phyloP scores from a whole-genome alignment of 257 asterid genomes.

The Gentiana macrophylla region DNA sequence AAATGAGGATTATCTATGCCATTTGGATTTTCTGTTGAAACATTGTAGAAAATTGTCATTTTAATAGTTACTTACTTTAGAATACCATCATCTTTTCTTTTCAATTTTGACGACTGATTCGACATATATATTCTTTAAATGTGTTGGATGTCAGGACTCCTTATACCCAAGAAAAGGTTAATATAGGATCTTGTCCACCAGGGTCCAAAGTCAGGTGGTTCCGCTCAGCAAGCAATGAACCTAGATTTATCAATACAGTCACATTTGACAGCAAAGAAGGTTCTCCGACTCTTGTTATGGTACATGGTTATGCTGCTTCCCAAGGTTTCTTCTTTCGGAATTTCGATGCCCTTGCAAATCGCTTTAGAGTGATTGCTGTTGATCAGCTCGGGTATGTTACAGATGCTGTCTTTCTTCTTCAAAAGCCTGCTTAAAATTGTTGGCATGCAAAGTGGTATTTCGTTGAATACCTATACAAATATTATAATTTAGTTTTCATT shows the following conservation, averaged over 20 bases:
- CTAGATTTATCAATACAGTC: slow-evolving; percentile 81
- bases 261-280: slow-evolving; percentile 79
- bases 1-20: no score
- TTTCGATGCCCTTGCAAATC: slow-evolving; percentile 71
- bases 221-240: slow-evolving; percentile 71
- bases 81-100: background rate
- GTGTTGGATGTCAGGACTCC: slow-evolving; percentile 53
- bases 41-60: background rate
- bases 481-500: background rate
- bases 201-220: slow-evolving; percentile 91
- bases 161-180: slow-evolving; percentile 55
- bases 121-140: background rate
- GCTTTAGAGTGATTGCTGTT: slow-evolving; percentile 74
- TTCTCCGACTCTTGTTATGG: slow-evolving; percentile 93
- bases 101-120: background rate
- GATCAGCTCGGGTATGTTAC: slow-evolving; percentile 88
- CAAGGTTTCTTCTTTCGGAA: slow-evolving; percentile 98
- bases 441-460: background rate
- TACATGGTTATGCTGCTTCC: slow-evolving; percentile 95
- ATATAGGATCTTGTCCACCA: slow-evolving; percentile 89
- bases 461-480: background rate
- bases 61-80: background rate
- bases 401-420: background rate
- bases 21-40: no score
- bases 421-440: background rate